Evolutionary conservation across 1,284 basidiomycete genomes (phyloP), one percentile per base, ranked within the genome.

Genomic region (Ustilago trichophora): DNA sequence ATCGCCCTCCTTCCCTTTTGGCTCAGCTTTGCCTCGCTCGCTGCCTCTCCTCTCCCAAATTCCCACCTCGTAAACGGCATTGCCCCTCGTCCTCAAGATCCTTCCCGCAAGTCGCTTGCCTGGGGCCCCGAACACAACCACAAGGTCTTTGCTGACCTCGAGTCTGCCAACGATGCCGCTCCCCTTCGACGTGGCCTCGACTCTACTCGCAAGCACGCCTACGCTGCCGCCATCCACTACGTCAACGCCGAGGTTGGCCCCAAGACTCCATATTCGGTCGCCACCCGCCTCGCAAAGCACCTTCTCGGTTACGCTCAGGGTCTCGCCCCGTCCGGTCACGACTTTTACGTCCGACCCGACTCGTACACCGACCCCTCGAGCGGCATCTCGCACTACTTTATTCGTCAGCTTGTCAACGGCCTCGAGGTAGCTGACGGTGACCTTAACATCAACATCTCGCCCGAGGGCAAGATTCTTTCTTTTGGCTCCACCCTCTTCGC

Each of bases 361-460:
- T 72, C 69, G n/a, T 76, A 76, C 66, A 65, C 66, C 21, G 74
- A 76, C 21, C 50, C 55, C 6, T 51, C 49, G 19, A 68, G 68
- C 33, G 74, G 72, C 18, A 60, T 76, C 37, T 67, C 56, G 36
- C 62, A 72, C 57, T 67, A 68, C 60, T 76, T 60, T 40, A 37
- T 76, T 24, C 70, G 69, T 27, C 74, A 76, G 52, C 53, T 59
- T 32, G 53, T 76, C 51, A 71, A 76, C 36, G 74, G 74, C 7
- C 52, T 76, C 35, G 57, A 69, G 32, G 71, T 76, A 1, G 65
- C 62, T 22, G 73, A 76, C 32, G 72, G 57, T 42, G 72, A 72
- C 49, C 62, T 76, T 44, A 72, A 76, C 52, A 59, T 71, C 50
- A 71, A 71, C 42, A 62, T 71, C 21, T 60, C 56, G 15, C 52